Evolutionary conservation across 805 yeast genomes (phyloP).

Genomic region (Ogataea haglerorum): DNA sequence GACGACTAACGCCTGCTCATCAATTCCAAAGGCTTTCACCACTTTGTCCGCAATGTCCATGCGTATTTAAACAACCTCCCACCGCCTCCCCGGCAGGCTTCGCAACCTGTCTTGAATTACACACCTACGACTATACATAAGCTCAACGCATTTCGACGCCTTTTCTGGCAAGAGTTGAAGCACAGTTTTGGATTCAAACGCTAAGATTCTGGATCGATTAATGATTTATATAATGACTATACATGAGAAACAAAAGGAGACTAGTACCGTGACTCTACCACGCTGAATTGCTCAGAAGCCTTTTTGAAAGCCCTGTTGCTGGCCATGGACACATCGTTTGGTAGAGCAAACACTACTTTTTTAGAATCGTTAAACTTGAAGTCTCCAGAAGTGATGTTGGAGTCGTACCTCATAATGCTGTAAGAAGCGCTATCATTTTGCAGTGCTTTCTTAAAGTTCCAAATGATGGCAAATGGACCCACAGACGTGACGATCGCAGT

Average conservation of each 20-base stretch:
- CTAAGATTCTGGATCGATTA: slow-evolving; percentile 7
- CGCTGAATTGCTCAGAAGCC: slow-evolving; percentile 38
- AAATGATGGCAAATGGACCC: slow-evolving; percentile 79
- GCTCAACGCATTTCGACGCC: slow-evolving; percentile 53
- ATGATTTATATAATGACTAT: slow-evolving; percentile 3
- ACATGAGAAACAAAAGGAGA: background rate
- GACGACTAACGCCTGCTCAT: slow-evolving; percentile 36
- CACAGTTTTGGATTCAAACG: slow-evolving; percentile 46
- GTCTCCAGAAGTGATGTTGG: slow-evolving; percentile 68
- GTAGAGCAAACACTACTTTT: slow-evolving; percentile 68
- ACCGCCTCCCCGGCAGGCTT: slow-evolving; percentile 34
- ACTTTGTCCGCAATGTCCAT: slow-evolving; percentile 59
- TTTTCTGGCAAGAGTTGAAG: slow-evolving; percentile 62
- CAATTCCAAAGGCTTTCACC: slow-evolving; percentile 55
- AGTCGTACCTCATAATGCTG: slow-evolving; percentile 57
- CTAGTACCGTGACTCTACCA: slow-evolving; percentile 29
- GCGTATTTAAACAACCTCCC: slow-evolving; percentile 62
- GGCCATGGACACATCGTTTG: slow-evolving; percentile 73
- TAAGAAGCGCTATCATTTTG: slow-evolving; percentile 54
- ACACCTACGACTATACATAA: slow-evolving; percentile 54
- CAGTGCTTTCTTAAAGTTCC: slow-evolving; percentile 66
- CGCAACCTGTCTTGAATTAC: slow-evolving; percentile 15
- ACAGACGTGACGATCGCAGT: slow-evolving; percentile 71
- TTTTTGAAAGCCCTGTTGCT: slow-evolving; percentile 54
- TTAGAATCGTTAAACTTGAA: slow-evolving; percentile 72